Conservation (phyloP, 164 flowering plant species). For the Piper betle region DNA sequence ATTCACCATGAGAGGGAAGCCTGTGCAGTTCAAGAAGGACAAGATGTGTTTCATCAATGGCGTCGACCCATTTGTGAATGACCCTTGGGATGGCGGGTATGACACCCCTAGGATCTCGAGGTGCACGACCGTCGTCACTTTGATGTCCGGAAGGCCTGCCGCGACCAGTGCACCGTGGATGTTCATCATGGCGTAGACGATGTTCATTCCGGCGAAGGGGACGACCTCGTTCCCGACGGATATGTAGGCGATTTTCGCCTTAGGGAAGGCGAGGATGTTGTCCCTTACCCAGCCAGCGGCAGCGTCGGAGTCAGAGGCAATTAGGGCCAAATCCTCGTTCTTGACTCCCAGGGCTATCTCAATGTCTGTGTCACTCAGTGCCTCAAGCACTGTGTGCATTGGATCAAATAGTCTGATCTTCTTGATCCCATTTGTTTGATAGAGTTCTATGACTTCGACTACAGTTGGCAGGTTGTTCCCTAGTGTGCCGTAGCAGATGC, state of each 20-base stretch:
- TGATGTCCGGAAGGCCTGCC: conserved; percentile 3
- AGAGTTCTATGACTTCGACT: conserved; percentile 8
- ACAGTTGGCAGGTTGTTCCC: conserved; percentile 14
- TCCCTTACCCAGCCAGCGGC: conserved; percentile 12
- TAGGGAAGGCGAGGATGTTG: conserved; percentile 1
- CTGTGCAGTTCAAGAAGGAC: neutral
- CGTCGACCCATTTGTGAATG: neutral
- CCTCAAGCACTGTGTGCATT: conserved; percentile 2
- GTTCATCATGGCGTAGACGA: conserved; percentile 9
- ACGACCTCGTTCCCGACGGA: conserved; percentile 14
- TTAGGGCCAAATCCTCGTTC: conserved; percentile 4
- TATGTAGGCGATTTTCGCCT: conserved; percentile 6
- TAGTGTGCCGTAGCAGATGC: conserved; percentile 14
- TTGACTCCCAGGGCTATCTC: conserved; percentile 5
- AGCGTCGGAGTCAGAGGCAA: conserved; percentile 2
- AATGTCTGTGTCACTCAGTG: conserved; percentile 5
- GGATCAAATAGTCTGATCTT: conserved; percentile 13
- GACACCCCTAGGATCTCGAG: conserved; percentile 1
- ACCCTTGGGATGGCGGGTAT: conserved; percentile 10
- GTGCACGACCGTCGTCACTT: conserved; percentile 11
- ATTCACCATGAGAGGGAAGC: conserved; percentile 10
- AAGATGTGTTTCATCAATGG: conserved; percentile 1
- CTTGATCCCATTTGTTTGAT: conserved; percentile 1
- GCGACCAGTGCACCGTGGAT: conserved; percentile 3
- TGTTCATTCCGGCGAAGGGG: conserved; percentile 3